phyloP scores from a whole-genome alignment of 306 rosid species.

The Begonia loranthoides region DNA sequence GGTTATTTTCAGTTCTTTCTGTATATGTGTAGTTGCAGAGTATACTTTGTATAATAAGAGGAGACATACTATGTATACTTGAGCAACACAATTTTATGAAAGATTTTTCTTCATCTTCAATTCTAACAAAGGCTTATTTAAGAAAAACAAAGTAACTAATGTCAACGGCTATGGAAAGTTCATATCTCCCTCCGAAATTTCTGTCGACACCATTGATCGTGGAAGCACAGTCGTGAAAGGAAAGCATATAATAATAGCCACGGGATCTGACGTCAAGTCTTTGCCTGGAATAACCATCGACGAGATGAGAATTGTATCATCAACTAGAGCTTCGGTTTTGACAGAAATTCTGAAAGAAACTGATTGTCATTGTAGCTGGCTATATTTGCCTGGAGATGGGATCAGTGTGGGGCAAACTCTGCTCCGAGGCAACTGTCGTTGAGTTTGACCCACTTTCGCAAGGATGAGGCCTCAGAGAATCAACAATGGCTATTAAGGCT shows the following conservation, averaged over 20 bases:
- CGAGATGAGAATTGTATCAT: constrained; percentile 88
- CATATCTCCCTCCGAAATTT: constrained; percentile 71
- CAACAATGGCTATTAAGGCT: no score
- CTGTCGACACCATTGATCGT: constrained; percentile 70
- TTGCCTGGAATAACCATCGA: constrained; percentile 81
- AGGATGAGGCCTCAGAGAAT: no score
- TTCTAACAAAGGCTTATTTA: no score
- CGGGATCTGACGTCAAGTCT: constrained; percentile 95
- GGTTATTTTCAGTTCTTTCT: no score
- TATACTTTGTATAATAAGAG: no score
- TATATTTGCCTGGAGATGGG: constrained; percentile 99
- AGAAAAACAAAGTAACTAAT: constrained; percentile 92
- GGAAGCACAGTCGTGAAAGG: constrained; percentile 69
- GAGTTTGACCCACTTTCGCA: no score
- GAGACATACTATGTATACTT: no score
- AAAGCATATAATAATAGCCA: constrained; percentile 79
- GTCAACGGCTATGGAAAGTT: constrained; percentile 92
- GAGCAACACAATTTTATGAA: no score
- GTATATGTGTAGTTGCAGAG: no score
- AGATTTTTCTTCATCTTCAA: no score
- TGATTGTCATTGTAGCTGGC: constrained; percentile 90
- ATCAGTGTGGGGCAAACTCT: constrained; percentile 90
- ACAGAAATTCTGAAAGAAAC: constrained; percentile 80
- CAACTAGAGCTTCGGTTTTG: constrained; percentile 87
- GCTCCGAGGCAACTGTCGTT: constrained; percentile 83